Evolutionary conservation across 208 protist genomes (phyloP).

Genomic region (Leishmania amazonensis): DNA sequence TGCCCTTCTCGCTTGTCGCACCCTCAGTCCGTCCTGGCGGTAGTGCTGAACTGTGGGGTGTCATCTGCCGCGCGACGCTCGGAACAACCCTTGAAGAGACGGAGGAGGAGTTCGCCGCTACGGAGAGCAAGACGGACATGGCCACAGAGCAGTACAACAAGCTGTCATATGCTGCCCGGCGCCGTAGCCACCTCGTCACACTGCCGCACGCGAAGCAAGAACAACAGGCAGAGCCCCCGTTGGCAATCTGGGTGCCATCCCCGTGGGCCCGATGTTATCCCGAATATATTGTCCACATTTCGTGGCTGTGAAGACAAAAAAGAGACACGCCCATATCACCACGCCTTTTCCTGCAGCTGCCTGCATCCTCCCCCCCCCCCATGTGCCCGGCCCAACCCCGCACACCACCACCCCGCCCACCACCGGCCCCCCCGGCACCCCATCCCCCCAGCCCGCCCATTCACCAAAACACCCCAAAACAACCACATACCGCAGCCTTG

Average conservation of each 20-base stretch:
- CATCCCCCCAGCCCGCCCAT: too few species aligned
- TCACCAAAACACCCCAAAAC: too few species aligned
- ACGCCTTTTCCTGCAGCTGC: too few species aligned
- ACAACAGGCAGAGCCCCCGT: background rate
- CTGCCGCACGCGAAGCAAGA: too few species aligned
- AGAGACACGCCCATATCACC: background rate
- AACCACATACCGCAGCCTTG: too few species aligned
- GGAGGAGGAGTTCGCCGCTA: slow-evolving; percentile 15
- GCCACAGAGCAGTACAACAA: slow-evolving; percentile 19
- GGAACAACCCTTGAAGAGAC: slow-evolving; percentile 55
- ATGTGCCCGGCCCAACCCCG: too few species aligned
- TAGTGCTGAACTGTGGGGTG: slow-evolving; percentile 30
- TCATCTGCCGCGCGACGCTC: slow-evolving; percentile 59
- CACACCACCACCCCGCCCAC: too few species aligned
- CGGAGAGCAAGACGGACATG: slow-evolving; percentile 12
- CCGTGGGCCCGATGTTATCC: slow-evolving; percentile 55
- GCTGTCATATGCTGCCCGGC: slow-evolving; percentile 25
- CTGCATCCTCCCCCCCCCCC: too few species aligned
- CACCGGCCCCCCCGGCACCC: too few species aligned
- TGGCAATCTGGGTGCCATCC: slow-evolving; percentile 25
- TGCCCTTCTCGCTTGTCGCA: slow-evolving; percentile 1
- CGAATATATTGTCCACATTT: slow-evolving; percentile 50
- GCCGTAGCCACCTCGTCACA: slow-evolving; percentile 23
- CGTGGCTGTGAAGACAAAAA: background rate
- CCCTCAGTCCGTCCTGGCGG: background rate